Evolutionary conservation across 2,329 filamentous ascomycete genomes (phyloP).

Genomic region (Macrophomina pseudophaseolina): DNA sequence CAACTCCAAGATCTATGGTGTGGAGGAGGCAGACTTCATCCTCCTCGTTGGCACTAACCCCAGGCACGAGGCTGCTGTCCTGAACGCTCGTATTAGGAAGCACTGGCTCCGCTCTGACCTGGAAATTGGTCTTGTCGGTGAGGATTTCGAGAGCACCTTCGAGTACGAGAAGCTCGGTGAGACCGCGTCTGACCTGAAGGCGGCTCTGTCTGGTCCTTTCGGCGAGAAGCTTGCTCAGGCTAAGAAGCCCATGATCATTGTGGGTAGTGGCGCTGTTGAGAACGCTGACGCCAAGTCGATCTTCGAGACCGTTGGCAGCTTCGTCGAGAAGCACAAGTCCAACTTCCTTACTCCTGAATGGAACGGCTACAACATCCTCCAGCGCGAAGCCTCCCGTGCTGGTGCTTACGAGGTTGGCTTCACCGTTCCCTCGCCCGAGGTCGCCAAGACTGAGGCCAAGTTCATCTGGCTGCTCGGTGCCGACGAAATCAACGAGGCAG

Average conservation of each 20-base stretch:
- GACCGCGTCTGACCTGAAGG: conserved; percentile 80
- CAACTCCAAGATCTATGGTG: conserved; percentile 92
- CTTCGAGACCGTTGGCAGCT: conserved; percentile 87
- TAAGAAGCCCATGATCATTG: conserved; percentile 94
- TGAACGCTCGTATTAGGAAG: conserved; percentile 97
- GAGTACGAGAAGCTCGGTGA: conserved; percentile 89
- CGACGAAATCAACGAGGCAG: conserved; percentile 82
- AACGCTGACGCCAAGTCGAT: conserved; percentile 90
- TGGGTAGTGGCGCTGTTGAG: conserved; percentile 90
- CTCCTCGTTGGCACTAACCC: conserved; percentile 95
- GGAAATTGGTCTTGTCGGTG: conserved; percentile 88
- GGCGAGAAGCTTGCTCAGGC: conserved; percentile 89
- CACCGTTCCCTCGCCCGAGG: conserved; percentile 78
- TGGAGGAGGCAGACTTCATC: conserved; percentile 91
- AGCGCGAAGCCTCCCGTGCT: conserved; percentile 87
- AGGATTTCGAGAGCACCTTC: conserved; percentile 91
- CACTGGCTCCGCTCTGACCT: conserved; percentile 96
- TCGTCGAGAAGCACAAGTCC: conserved; percentile 89
- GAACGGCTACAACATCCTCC: conserved; percentile 97
- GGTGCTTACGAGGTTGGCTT: conserved; percentile 97
- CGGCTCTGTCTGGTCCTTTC: conserved; percentile 82
- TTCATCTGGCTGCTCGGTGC: conserved; percentile 96
- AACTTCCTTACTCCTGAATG: conserved; percentile 90
- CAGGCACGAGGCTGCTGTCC: conserved; percentile 89
- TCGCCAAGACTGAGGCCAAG: conserved; percentile 86